Evolutionary conservation across 805 yeast genomes (phyloP).

Genomic region (Yarrowia sp.): DNA sequence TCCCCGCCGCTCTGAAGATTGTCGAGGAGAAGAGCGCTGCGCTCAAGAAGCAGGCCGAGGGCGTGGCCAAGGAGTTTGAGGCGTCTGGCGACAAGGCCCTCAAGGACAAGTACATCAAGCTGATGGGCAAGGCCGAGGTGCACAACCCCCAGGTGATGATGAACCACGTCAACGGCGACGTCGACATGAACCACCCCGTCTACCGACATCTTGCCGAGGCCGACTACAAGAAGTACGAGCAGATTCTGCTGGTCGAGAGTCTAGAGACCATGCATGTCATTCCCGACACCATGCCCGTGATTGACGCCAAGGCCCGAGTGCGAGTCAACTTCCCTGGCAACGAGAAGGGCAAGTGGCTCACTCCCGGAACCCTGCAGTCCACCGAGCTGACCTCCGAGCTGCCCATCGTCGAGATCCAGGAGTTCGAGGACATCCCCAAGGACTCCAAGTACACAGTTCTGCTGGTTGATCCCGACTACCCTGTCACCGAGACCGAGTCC

Average conservation of each 20-base stretch:
- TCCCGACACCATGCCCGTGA: slow-evolving; percentile 91
- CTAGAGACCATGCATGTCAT: slow-evolving; percentile 78
- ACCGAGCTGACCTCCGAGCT: slow-evolving; percentile 69
- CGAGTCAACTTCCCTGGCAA: slow-evolving; percentile 71
- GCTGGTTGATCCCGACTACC: slow-evolving; percentile 88
- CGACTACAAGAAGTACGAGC: slow-evolving; percentile 69
- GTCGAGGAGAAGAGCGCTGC: slow-evolving; percentile 52
- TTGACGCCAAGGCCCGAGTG: slow-evolving; percentile 77
- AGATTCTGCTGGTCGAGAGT: slow-evolving; percentile 87
- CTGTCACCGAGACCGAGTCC: slow-evolving; percentile 67
- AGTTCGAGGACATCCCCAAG: slow-evolving; percentile 53
- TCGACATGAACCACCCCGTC: slow-evolving; percentile 76
- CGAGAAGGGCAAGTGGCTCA: slow-evolving; percentile 57
- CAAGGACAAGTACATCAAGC: slow-evolving; percentile 32
- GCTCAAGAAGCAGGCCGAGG: slow-evolving; percentile 44
- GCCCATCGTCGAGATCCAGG: slow-evolving; percentile 76
- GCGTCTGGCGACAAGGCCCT: slow-evolving; percentile 34
- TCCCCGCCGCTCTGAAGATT: slow-evolving; percentile 62
- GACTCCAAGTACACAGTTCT: slow-evolving; percentile 69
- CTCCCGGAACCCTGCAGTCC: slow-evolving; percentile 74
- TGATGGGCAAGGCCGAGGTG: slow-evolving; percentile 61
- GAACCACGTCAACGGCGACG: slow-evolving; percentile 50
- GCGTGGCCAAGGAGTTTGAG: slow-evolving; percentile 37
- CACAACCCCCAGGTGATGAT: slow-evolving; percentile 82
- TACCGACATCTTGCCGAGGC: slow-evolving; percentile 65